Evolutionary conservation across 1,284 basidiomycete genomes (phyloP).

Genomic region (Butyriboletus regius): DNA sequence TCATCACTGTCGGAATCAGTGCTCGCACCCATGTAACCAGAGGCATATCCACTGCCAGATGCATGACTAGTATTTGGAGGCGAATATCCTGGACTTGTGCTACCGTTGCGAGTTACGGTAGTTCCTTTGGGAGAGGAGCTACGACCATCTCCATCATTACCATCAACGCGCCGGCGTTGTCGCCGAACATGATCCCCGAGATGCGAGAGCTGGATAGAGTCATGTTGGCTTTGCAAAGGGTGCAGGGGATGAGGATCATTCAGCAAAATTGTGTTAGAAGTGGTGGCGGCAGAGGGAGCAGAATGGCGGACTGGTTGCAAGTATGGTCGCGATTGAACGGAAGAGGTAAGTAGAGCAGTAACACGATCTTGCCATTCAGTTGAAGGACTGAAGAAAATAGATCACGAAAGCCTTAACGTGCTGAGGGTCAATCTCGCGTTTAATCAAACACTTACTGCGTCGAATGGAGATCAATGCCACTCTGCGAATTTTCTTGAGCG

Average conservation of each 20-base stretch:
- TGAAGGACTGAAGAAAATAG: conserved; percentile 48
- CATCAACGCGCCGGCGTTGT: conserved; percentile 30
- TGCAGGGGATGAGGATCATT: conserved; percentile 12
- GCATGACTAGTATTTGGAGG: conserved; percentile 10
- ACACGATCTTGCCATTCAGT: conserved; percentile 74
- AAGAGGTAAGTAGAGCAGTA: conserved; percentile 36
- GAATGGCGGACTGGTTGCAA: conserved; percentile 1
- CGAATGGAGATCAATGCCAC: conserved; percentile 39
- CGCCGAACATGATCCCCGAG: conserved; percentile 21
- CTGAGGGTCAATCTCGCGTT: not conserved
- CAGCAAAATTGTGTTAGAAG: conserved; percentile 12
- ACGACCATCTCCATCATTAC: conserved; percentile 5
- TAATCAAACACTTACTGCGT: conserved; percentile 46
- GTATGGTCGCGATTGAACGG: conserved; percentile 10
- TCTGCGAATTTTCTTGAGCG: conserved; percentile 20
- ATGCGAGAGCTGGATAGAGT: conserved; percentile 10
- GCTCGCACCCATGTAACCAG: conserved; percentile 27
- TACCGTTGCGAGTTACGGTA: conserved; percentile 9
- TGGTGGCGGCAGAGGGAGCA: not conserved
- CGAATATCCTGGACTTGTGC: conserved; percentile 18
- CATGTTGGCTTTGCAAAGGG: conserved; percentile 4
- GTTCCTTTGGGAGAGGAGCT: conserved; percentile 8
- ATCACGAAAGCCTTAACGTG: not conserved
- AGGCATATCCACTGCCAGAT: conserved; percentile 19
- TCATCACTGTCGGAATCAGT: conserved; percentile 39